These are phyloP conservation scores for Handroanthus guayacan DNA, from an alignment of 257 asterid genomes.

Conservation along the genomic window DNA sequence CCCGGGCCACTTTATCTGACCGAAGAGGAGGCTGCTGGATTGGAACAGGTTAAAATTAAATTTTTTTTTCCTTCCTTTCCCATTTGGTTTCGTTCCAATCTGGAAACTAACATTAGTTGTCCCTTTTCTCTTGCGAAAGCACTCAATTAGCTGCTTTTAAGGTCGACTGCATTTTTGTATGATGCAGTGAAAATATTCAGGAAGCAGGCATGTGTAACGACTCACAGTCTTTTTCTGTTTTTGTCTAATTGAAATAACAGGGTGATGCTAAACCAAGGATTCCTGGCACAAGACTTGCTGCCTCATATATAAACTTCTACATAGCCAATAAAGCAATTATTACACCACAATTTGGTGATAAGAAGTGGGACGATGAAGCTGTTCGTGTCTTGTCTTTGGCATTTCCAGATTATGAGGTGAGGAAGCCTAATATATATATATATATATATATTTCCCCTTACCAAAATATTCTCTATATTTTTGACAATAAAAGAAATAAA, in stretches of 20 bases:
- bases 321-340: too few species aligned
- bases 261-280: slow-evolving; percentile 75
- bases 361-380: slow-evolving; percentile 91
- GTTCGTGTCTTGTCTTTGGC: slow-evolving; percentile 69
- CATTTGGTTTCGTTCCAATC: too few species aligned
- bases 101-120: too few species aligned
- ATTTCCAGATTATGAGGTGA: slow-evolving; percentile 82
- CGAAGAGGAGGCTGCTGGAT: slow-evolving; percentile 80
- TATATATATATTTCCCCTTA: not conserved
- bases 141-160: too few species aligned
- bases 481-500: too few species aligned
- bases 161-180: too few species aligned
- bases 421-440: slow-evolving; percentile 18
- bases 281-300: slow-evolving; percentile 83
- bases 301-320: slow-evolving; percentile 51
- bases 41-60: slow-evolving; percentile 52
- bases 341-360: slow-evolving; percentile 37
- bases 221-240: not conserved
- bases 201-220: not conserved
- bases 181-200: not conserved
- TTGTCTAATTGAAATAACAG: slow-evolving; percentile 44
- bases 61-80: not conserved
- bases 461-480: too few species aligned
- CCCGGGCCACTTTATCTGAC: slow-evolving; percentile 89
- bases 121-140: too few species aligned